These are phyloP conservation scores for Xylaria venustula DNA, from an alignment of 495 filamentous ascomycete species.

Conservation along the genomic window DNA sequence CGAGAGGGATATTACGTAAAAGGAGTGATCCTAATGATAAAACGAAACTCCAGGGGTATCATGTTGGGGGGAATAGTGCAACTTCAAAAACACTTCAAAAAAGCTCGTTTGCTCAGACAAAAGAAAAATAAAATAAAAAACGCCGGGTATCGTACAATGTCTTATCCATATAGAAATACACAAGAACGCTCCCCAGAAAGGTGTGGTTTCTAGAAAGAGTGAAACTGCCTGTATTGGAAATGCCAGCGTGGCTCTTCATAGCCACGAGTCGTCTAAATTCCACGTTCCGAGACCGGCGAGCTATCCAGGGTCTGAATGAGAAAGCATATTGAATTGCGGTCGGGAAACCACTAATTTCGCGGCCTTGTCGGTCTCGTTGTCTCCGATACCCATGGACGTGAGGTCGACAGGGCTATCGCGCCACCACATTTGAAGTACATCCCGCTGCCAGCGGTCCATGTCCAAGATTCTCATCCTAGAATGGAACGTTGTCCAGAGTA, in stretches of 20 bases:
- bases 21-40: neutral
- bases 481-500: constrained; percentile 39
- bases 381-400: constrained; percentile 20
- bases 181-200: neutral
- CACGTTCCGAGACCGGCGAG: constrained; percentile 4
- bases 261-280: constrained; percentile 10
- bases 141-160: neutral
- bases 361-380: constrained; percentile 17
- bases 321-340: neutral
- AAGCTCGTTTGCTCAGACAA: neutral
- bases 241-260: neutral
- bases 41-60: neutral
- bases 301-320: constrained; percentile 7
- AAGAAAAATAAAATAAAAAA: neutral
- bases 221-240: neutral
- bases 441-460: constrained; percentile 43
- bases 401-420: constrained; percentile 34
- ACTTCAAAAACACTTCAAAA: neutral
- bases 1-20: neutral
- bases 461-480: constrained; percentile 34
- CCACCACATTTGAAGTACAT: constrained; percentile 45
- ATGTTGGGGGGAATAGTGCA: neutral
- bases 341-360: constrained; percentile 12
- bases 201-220: neutral
- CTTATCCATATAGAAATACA: neutral